Conservation (phyloP, 2,329 filamentous ascomycete species). For the Trichoderma koningiopsis region DNA sequence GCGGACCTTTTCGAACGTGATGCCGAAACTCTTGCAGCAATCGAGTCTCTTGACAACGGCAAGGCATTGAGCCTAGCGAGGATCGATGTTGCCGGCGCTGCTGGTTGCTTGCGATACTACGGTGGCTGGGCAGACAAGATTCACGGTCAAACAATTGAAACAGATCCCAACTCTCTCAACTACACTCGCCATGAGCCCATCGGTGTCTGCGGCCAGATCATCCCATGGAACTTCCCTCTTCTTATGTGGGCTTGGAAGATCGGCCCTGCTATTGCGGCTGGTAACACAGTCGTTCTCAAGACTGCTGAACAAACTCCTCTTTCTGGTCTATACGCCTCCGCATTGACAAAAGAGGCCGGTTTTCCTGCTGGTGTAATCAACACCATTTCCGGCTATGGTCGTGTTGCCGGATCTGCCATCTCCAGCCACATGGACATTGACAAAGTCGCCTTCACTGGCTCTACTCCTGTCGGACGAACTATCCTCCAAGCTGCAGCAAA, state of each 20-base stretch:
- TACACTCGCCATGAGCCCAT: slow-evolving; percentile 77
- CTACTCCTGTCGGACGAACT: slow-evolving; percentile 69
- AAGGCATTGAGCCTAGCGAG: slow-evolving; percentile 78
- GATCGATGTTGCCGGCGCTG: slow-evolving; percentile 66
- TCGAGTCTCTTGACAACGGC: slow-evolving; percentile 88
- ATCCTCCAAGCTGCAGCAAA: slow-evolving; percentile 80
- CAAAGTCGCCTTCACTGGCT: slow-evolving; percentile 83
- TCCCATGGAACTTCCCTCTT: slow-evolving; percentile 86
- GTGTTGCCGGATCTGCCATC: slow-evolving; percentile 74
- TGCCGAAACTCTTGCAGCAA: slow-evolving; percentile 71
- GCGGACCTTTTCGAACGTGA: slow-evolving; percentile 82
- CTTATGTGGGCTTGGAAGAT: slow-evolving; percentile 86
- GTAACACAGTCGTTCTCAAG: slow-evolving; percentile 75
- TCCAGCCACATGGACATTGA: slow-evolving; percentile 77
- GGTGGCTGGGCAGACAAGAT: slow-evolving; percentile 93
- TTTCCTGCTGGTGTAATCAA: slow-evolving; percentile 79
- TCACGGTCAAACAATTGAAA: slow-evolving; percentile 82
- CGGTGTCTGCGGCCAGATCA: slow-evolving; percentile 83
- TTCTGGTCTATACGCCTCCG: slow-evolving; percentile 24
- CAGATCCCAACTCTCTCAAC: slow-evolving; percentile 68
- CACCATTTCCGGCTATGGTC: slow-evolving; percentile 77
- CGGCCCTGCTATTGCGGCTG: slow-evolving; percentile 69
- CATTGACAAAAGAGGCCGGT: slow-evolving; percentile 65
- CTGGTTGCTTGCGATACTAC: slow-evolving; percentile 71
- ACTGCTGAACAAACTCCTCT: slow-evolving; percentile 49